A percentile compares a stretch with the other conserved stretches of the same genome.
phyloP scores from a whole-genome alignment of 78 protist species.

The Dictyostelium citrinum region DNA sequence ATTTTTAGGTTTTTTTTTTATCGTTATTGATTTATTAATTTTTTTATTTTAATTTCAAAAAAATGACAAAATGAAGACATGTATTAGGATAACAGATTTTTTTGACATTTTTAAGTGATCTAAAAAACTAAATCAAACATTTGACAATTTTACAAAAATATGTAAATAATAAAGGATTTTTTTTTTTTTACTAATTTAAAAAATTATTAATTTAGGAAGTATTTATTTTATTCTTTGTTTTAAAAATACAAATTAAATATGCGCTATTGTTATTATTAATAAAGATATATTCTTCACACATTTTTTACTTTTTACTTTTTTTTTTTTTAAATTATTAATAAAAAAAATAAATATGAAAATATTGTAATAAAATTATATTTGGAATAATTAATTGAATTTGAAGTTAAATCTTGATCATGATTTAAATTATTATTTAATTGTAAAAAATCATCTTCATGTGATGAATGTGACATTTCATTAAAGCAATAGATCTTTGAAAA shows the following conservation, averaged over 20 bases:
- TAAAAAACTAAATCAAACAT: background rate
- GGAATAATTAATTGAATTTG: background rate
- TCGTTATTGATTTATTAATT: too few relatives aligned
- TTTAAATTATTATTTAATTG: background rate
- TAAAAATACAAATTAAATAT: background rate
- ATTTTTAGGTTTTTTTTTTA: background rate
- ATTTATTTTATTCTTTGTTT: too few relatives aligned
- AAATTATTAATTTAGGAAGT: background rate
- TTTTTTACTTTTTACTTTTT: too few relatives aligned
- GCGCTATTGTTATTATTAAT: background rate
- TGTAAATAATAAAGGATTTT: background rate
- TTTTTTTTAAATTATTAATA: background rate
- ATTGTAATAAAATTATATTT: background rate
- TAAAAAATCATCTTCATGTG: background rate
- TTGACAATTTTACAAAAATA: background rate
- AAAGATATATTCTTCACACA: too few relatives aligned
- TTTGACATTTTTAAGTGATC: background rate
- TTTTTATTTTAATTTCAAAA: too few relatives aligned
- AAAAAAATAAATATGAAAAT: background rate
- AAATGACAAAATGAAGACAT: too few relatives aligned
- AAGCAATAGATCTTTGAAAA: background rate
- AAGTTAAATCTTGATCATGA: background rate
- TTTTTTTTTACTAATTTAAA: background rate
- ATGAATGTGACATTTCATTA: background rate
- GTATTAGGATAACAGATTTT: too few relatives aligned